A percentile compares a stretch with the other conserved stretches of the same genome.
Evolutionary conservation across 768 basidiomycete species (phyloP).

Genomic region (Mycena maculata): DNA sequence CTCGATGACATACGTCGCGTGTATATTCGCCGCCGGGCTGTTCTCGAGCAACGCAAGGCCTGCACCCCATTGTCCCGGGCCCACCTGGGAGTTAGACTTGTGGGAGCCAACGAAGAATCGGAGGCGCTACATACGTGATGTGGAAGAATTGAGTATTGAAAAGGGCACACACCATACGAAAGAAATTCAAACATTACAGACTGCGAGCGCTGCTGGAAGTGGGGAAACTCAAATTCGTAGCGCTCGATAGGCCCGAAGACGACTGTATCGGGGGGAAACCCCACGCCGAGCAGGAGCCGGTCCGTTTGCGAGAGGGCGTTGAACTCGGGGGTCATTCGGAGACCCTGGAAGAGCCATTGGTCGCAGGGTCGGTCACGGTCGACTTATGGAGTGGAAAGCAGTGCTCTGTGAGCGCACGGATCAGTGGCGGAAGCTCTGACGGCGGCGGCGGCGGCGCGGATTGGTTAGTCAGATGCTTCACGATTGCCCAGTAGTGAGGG

Average conservation of each 20-base stretch:
- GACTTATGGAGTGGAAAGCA: background rate
- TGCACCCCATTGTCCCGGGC: background rate
- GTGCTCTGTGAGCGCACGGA: background rate
- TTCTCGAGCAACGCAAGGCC: background rate
- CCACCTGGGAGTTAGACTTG: too few relatives aligned
- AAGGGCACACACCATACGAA: background rate
- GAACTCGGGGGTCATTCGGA: background rate
- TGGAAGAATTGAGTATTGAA: background rate
- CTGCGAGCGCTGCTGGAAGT: slow-evolving; percentile 10
- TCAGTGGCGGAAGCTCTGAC: background rate
- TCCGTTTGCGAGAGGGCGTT: background rate
- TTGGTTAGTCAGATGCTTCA: slow-evolving; percentile 48
- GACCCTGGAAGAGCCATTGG: slow-evolving; percentile 12
- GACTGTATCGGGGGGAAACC: background rate
- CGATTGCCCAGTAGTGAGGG: slow-evolving; percentile 63
- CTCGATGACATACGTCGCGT: background rate
- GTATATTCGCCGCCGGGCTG: background rate
- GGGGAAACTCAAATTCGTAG: background rate
- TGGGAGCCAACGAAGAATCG: background rate
- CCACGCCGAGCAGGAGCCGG: slow-evolving; percentile 1
- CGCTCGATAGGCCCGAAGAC: too few relatives aligned
- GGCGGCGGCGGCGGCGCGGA: background rate
- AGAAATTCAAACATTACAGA: background rate
- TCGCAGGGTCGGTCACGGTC: slow-evolving; percentile 1
- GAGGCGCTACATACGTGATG: background rate